Conservation (phyloP, 2,329 filamentous ascomycete genomes). For the Fusarium denticulatum region DNA sequence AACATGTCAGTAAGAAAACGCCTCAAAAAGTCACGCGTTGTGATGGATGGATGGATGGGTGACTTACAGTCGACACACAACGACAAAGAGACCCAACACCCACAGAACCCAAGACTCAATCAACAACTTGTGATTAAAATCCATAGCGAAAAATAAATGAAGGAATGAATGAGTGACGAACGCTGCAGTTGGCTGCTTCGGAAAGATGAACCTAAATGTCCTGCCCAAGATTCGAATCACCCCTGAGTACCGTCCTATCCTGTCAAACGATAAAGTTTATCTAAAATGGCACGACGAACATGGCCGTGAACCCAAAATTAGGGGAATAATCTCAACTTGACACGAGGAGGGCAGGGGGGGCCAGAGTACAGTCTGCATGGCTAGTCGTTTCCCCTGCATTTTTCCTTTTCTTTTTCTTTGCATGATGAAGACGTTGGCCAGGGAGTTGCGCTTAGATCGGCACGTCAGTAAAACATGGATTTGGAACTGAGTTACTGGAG, state of each 20-base stretch:
- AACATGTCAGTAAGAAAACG: not conserved
- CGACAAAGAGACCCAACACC: slow-evolving; percentile 40
- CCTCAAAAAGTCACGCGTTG: not conserved
- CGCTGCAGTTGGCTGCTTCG: not conserved
- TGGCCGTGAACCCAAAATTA: not conserved
- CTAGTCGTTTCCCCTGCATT: slow-evolving; percentile 6
- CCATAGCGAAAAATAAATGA: slow-evolving; percentile 31
- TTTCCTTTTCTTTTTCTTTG: not conserved
- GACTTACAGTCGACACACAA: slow-evolving; percentile 40
- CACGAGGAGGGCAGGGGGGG: not conserved
- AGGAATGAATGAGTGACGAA: not conserved
- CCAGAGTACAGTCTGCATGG: not conserved
- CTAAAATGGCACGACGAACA: not conserved
- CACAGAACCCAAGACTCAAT: slow-evolving; percentile 48
- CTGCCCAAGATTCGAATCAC: not conserved
- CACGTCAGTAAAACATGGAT: not conserved
- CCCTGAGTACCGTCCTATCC: not conserved
- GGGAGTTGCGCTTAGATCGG: slow-evolving; percentile 2
- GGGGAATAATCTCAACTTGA: not conserved
- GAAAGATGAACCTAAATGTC: not conserved
- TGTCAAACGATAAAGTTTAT: not conserved
- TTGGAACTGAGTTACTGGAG: not conserved
- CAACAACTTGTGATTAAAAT: slow-evolving; percentile 37
- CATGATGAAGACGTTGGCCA: not conserved
- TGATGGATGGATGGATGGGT: not conserved